Conservation (phyloP, 257 asterid genomes). For the Ajuga chamaepitys region DNA sequence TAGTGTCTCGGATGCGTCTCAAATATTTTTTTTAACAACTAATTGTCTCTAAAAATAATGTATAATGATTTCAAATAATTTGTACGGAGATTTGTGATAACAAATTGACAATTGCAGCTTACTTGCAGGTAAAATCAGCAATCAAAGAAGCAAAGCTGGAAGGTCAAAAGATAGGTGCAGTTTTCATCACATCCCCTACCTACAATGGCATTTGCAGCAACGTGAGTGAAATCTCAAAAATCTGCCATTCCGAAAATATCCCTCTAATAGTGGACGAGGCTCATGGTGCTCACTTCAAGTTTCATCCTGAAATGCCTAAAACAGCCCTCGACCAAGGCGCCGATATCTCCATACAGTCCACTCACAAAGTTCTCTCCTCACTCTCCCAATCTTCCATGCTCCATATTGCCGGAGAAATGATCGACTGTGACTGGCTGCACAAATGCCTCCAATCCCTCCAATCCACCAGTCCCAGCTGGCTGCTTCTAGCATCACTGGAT, state of each 20-base stretch:
- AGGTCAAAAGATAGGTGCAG: conserved; percentile 35
- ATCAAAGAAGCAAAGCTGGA: conserved; percentile 30
- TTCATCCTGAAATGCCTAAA: conserved; percentile 38
- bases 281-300: conserved; percentile 65
- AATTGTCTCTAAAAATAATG: no score
- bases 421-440: conserved; percentile 35
- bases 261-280: conserved; percentile 63
- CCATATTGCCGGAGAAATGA: conserved; percentile 34
- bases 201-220: conserved; percentile 57
- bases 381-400: conserved; percentile 61
- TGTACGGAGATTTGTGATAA: no score
- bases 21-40: no score
- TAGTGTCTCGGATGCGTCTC: no score
- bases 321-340: conserved; percentile 57
- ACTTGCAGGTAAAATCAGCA: conserved; percentile 42
- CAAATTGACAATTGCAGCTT: no score
- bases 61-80: no score
- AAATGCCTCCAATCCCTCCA: conserved; percentile 50
- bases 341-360: conserved; percentile 51
- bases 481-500: conserved; percentile 55
- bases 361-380: conserved; percentile 59
- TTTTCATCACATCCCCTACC: conserved; percentile 46
- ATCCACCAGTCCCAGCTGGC: conserved; percentile 54
- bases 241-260: conserved; percentile 36
- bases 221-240: conserved; percentile 26